Base-by-base conservation (phyloP, 2,329 filamentous ascomycete species). In the Tolypocladium inflatum region DNA sequence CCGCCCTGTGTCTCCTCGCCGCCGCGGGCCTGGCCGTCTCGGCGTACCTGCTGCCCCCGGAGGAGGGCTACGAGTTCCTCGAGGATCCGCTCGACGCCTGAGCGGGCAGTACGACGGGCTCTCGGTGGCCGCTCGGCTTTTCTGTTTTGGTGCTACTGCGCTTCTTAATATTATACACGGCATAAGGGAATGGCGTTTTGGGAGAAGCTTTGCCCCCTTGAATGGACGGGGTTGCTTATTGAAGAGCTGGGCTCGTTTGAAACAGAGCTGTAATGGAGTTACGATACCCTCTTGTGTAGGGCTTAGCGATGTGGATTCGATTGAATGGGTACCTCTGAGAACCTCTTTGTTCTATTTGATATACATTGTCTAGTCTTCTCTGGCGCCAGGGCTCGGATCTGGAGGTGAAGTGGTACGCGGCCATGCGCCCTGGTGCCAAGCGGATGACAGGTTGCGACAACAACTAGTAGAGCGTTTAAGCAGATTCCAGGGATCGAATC, bases 51-150 rank as follows among this genome's bases (percentile, higher is more conserved):
- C 76, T 96, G 50, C 88, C 90, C 1, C 81, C 85, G 0, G 92
- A 97, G 70, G 90, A 89, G 66, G 92, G 90, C 58, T 97, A 96
- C 74, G 90, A 96, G 70, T 82, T 90, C 61, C 68, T 83, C 60
- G 68, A 73, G 15, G 80, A 82, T 35, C 73, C 76, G 3, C 58
- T 74, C 23, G 71, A 90, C 86, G 68, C 84, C 77, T 69, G 70
- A 68, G 23, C 15, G 21, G 30, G 30, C 19, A 5, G 19, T 19
- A 51, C 19, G 37, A 17, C 52, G 59, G 51, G 54, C 35, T 23
- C n/a, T 26, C 11, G 43, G 30, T 33, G 23, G 17, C 33, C n/a
- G n/a, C 30, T 26, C n/a, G 21, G 37, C 5, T 38, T 3, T 30
- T 41, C 2, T n/a, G 15, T 43, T 57, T 43, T 43, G 42, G 39